Percentiles rank a stretch among this genome's conserved stretches.
These are phyloP conservation scores for Cavenderia fasciculata DNA, from an alignment of 78 protist species.

Conservation along the genomic window DNA sequence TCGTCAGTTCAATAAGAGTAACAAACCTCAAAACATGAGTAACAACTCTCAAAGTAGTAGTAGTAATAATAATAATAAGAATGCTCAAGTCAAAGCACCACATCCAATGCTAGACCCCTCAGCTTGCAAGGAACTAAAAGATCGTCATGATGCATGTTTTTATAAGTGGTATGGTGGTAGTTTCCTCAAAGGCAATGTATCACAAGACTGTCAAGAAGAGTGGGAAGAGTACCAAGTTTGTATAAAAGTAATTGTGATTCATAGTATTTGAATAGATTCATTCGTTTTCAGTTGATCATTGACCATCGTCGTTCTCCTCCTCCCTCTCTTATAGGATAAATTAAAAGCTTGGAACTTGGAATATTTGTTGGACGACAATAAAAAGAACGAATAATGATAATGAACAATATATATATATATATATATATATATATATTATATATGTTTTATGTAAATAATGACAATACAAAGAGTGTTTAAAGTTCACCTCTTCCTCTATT, in stretches of 20 bases:
- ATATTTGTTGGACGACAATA: conserved; percentile 11
- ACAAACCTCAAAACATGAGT: too few relatives aligned
- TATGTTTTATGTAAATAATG: not conserved
- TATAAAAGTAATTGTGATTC: conserved; percentile 20
- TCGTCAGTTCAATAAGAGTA: too few relatives aligned
- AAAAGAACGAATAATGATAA: not conserved
- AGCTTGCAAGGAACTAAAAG: conserved; percentile 72
- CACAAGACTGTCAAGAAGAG: conserved; percentile 70
- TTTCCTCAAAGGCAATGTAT: conserved; percentile 49
- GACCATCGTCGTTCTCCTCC: not conserved
- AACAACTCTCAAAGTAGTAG: too few relatives aligned
- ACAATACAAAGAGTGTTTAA: too few relatives aligned
- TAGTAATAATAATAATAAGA: too few relatives aligned
- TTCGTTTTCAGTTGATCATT: not conserved
- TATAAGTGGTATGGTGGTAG: conserved; percentile 68
- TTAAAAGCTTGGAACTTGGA: conserved; percentile 60
- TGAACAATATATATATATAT: not conserved
- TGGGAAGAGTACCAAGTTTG: conserved; percentile 83
- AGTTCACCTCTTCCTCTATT: too few relatives aligned
- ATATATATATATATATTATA: not conserved
- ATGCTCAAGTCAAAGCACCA: too few relatives aligned
- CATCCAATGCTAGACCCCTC: conserved; percentile 73
- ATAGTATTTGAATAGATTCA: not conserved
- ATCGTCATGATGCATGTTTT: conserved; percentile 75
- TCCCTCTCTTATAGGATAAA: conserved; percentile 34